Conservation (phyloP, 1,139 yeast genomes). For the Hanseniaspora uvarum region DNA sequence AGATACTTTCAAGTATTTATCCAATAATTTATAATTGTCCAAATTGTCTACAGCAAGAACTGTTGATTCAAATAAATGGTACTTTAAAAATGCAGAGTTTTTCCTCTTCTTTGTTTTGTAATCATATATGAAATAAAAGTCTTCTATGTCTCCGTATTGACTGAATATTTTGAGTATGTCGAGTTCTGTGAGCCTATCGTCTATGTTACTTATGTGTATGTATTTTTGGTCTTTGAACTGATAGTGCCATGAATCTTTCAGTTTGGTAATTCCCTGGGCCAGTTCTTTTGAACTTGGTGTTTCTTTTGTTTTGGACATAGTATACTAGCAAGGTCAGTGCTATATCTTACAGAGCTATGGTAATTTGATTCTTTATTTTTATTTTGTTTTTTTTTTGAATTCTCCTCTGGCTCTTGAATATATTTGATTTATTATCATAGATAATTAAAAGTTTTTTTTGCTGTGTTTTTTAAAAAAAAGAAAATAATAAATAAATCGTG, state of each 20-base stretch:
- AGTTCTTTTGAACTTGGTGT: constrained; percentile 54
- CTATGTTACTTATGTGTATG: constrained; percentile 61
- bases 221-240: constrained; percentile 67
- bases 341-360: no score
- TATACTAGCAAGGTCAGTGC: no score
- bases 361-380: no score
- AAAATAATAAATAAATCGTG: no score
- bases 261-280: constrained; percentile 44
- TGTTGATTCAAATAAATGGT: constrained; percentile 71
- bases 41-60: constrained; percentile 81
- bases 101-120: constrained; percentile 22
- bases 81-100: constrained; percentile 61
- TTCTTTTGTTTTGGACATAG: not conserved
- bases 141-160: constrained; percentile 82
- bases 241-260: constrained; percentile 74
- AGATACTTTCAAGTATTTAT: constrained; percentile 55
- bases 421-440: no score
- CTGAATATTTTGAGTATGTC: constrained; percentile 73
- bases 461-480: no score
- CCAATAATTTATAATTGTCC: constrained; percentile 58
- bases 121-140: constrained; percentile 62
- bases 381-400: no score
- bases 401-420: no score
- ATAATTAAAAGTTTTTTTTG: no score
- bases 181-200: constrained; percentile 53